Base-by-base conservation (phyloP, 139 green algal species). In the Tetratostichococcus sp. region DNA sequence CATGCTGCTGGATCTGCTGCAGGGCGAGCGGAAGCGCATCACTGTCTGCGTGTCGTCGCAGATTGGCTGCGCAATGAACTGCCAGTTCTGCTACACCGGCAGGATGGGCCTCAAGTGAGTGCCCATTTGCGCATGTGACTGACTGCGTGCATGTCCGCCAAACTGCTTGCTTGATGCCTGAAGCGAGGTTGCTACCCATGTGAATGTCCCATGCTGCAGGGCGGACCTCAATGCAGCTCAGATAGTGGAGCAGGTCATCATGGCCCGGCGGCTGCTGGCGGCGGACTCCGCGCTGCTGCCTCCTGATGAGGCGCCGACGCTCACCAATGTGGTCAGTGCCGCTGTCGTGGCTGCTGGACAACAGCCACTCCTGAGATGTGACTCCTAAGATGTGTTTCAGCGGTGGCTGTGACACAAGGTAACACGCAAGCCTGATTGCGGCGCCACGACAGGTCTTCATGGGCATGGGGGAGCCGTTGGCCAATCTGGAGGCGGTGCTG, bases 361-460 rank as follows among this genome's bases (percentile, higher is more conserved):
- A 50, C 39, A 50, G 39, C 39, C 39, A 50, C 39, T n/a, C n/a
- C n/a, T n/a, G n/a, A n/a, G n/a, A n/a, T n/a, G n/a, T n/a, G n/a
- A n/a, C n/a, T n/a, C n/a, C n/a, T n/a, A n/a, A n/a, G n/a, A n/a
- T n/a, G n/a, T n/a, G n/a, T n/a, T n/a, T n/a, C n/a, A n/a, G n/a
- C n/a, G n/a, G n/a, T n/a, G n/a, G n/a, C n/a, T n/a, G n/a, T n/a
- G n/a, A n/a, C n/a, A n/a, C n/a, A n/a, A n/a, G n/a, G n/a, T n/a
- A n/a, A n/a, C n/a, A n/a, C n/a, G n/a, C n/a, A n/a, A n/a, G n/a
- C n/a, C n/a, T n/a, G n/a, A n/a, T n/a, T n/a, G n/a, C n/a, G n/a
- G n/a, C n/a, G n/a, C n/a, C n/a, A n/a, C n/a, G n/a, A n/a, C 73
- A 83, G 79, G 93, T 97, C 14, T 97, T 92, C 79, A 97, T 97